These are phyloP conservation scores for Tulasnella sp. DNA, from an alignment of 768 basidiomycete genomes.

Conservation along the genomic window DNA sequence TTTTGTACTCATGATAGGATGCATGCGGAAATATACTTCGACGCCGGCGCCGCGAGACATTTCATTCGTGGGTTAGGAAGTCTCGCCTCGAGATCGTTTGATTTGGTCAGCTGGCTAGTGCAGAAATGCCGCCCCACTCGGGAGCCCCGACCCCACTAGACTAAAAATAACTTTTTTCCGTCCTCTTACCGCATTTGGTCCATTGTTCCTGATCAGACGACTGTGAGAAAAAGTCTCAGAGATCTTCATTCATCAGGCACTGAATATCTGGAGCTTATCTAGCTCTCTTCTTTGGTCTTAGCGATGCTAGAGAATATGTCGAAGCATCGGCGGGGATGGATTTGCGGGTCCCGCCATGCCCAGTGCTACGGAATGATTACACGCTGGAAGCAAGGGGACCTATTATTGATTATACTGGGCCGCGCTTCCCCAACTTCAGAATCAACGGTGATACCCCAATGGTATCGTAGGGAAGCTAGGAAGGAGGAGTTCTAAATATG, in stretches of 20 bases:
- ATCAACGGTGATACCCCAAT: background rate
- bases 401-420: background rate
- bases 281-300: background rate
- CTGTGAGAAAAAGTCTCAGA: background rate
- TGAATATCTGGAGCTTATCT: background rate
- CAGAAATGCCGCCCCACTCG: no score
- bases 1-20: background rate
- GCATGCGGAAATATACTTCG: background rate
- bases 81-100: background rate
- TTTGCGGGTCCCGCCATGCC: background rate
- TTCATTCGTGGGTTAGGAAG: no score
- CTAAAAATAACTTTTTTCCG: background rate
- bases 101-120: background rate
- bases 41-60: no score
- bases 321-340: background rate
- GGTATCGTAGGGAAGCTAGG: background rate
- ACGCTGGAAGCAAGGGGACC: background rate
- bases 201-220: background rate
- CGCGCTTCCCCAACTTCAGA: background rate
- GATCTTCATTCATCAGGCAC: background rate
- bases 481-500: background rate
- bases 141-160: background rate
- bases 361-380: background rate
- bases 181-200: background rate
- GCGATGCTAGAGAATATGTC: background rate